phyloP scores from a whole-genome alignment of 2,329 filamentous ascomycete species.

The Ascochyta clinopodiicola region DNA sequence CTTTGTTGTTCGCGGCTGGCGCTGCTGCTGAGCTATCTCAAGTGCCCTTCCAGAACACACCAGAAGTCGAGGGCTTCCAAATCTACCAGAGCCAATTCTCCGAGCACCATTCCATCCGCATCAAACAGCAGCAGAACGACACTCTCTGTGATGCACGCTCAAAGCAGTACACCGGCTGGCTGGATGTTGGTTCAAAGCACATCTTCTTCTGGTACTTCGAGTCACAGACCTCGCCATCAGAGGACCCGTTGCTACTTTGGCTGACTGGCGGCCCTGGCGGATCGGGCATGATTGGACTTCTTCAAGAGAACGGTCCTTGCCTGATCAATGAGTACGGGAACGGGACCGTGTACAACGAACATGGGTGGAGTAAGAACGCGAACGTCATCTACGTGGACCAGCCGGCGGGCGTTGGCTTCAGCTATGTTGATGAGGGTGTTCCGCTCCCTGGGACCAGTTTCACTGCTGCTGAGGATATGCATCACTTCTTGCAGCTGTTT shows the following conservation, averaged over 20 bases:
- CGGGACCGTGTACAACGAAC: constrained; percentile 48
- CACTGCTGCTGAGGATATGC: constrained; percentile 56
- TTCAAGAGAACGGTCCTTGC: constrained; percentile 49
- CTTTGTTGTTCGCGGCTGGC: constrained; percentile 4
- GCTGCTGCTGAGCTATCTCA: constrained; percentile 30
- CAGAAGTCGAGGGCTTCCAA: constrained; percentile 38
- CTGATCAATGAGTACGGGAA: constrained; percentile 49
- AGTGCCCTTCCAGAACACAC: constrained; percentile 38
- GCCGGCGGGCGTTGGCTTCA: constrained; percentile 49
- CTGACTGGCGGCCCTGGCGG: constrained; percentile 51
- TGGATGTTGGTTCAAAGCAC: constrained; percentile 50
- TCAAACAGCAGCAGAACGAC: constrained; percentile 43
- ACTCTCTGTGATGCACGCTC: constrained; percentile 45
- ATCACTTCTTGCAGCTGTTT: constrained; percentile 58
- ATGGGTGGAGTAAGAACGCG: constrained; percentile 48
- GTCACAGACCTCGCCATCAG: constrained; percentile 45
- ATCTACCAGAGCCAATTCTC: constrained; percentile 42
- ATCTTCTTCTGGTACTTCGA: constrained; percentile 58
- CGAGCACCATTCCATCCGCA: constrained; percentile 43
- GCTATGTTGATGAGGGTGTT: constrained; percentile 46
- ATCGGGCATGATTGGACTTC: constrained; percentile 46
- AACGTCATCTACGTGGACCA: constrained; percentile 49
- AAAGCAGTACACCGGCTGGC: constrained; percentile 46
- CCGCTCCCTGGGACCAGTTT: constrained; percentile 50
- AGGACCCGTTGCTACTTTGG: constrained; percentile 50